phyloP scores from a whole-genome alignment of 305 asterid species.

The Fraxinus angustifolia region DNA sequence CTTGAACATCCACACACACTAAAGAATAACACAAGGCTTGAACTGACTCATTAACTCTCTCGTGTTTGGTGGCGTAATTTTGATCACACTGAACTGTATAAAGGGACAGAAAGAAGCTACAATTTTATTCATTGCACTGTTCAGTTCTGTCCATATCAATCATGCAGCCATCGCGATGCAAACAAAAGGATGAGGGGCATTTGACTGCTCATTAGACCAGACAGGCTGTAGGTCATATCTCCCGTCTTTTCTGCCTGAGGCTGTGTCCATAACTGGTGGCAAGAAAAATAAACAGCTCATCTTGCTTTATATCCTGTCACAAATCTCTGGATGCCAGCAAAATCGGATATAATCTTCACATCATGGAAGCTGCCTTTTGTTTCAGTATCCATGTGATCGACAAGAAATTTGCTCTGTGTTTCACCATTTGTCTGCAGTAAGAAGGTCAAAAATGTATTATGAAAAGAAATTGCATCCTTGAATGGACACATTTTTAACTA shows the following conservation, averaged over 20 bases:
- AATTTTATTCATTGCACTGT: not conserved
- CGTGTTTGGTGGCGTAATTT: not conserved
- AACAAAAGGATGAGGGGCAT: not conserved
- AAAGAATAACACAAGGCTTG: not conserved
- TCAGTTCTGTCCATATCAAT: not conserved
- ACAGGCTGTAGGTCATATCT: not conserved
- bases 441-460: slow-evolving; percentile 5
- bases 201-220: not conserved
- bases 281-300: slow-evolving; percentile 14
- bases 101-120: not conserved
- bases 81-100: not conserved
- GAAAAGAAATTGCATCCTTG: not conserved
- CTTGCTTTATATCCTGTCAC: slow-evolving; percentile 57
- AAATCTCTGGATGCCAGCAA: slow-evolving; percentile 69
- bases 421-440: slow-evolving; percentile 80
- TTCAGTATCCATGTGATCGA: slow-evolving; percentile 44
- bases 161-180: not conserved
- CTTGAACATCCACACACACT: not conserved
- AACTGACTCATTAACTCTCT: not conserved
- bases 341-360: slow-evolving; percentile 50
- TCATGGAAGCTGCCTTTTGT: slow-evolving; percentile 47
- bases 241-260: not conserved
- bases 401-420: slow-evolving; percentile 55
- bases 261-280: not conserved
- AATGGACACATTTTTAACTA: not conserved